Evolutionary conservation across 768 basidiomycete genomes (phyloP).

Genomic region (Kwoniella heveanensis): DNA sequence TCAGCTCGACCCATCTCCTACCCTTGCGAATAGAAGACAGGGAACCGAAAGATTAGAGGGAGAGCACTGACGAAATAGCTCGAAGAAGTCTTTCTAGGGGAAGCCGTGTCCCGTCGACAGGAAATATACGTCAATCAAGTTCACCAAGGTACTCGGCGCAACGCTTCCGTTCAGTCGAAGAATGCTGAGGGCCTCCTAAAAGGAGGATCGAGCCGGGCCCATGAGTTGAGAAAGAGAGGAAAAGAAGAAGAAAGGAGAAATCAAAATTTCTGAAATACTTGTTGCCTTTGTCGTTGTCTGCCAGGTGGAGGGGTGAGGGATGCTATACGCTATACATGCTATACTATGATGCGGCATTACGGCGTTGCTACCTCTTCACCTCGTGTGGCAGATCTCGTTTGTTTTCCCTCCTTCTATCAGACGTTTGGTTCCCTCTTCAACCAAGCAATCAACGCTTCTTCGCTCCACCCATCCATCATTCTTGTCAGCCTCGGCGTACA

Average conservation of each 20-base stretch:
- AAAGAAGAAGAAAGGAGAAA: constrained; percentile 8
- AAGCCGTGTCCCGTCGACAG: constrained; percentile 54
- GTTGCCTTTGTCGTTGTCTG: neutral
- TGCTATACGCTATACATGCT: no score
- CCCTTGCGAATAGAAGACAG: constrained; percentile 8
- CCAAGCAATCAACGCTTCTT: no score
- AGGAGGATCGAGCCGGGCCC: constrained; percentile 38
- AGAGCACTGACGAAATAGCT: neutral
- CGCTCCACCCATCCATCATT: no score
- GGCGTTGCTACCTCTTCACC: neutral
- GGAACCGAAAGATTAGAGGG: constrained; percentile 8
- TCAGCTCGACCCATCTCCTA: constrained; percentile 16
- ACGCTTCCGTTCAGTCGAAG: constrained; percentile 54
- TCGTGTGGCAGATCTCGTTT: neutral
- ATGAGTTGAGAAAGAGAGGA: constrained; percentile 29
- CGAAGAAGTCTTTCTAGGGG: constrained; percentile 40
- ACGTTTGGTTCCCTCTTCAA: no score
- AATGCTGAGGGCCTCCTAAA: constrained; percentile 24
- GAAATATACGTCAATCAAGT: constrained; percentile 53
- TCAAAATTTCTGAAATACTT: constrained; percentile 23
- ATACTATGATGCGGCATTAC: neutral
- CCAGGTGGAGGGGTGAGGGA: neutral
- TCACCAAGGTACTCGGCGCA: constrained; percentile 6
- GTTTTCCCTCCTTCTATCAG: neutral
- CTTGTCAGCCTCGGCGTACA: no score